phyloP scores from a whole-genome alignment of 1,284 basidiomycete genomes.

The Pterulicium gracile region DNA sequence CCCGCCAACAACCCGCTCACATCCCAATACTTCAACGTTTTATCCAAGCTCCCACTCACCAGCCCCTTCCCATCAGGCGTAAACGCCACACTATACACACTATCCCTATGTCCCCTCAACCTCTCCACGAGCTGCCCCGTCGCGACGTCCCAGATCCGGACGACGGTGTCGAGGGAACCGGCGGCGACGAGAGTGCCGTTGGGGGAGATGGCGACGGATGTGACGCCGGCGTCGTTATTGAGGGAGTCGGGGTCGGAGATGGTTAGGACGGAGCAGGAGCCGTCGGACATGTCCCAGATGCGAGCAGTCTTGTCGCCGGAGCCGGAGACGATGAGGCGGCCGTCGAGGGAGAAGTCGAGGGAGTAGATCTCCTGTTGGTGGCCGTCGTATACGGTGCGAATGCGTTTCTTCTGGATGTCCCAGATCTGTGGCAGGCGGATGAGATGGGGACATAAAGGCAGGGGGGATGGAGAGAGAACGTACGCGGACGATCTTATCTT shows the following conservation, averaged over 20 bases:
- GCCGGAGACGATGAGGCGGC: constrained; percentile 77
- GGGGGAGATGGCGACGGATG: constrained; percentile 71
- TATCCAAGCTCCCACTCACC: constrained; percentile 79
- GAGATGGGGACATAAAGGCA: constrained; percentile 4
- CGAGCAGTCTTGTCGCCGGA: constrained; percentile 86
- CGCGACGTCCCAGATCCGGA: constrained; percentile 79
- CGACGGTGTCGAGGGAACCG: constrained; percentile 75
- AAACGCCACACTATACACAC: constrained; percentile 83
- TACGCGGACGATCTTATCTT: constrained; percentile 76
- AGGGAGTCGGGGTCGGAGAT: constrained; percentile 45
- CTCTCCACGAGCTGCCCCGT: constrained; percentile 67
- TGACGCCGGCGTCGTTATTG: constrained; percentile 68
- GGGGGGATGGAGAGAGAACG: constrained; percentile 17
- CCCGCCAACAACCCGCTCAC: constrained; percentile 35
- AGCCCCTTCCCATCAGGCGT: constrained; percentile 75
- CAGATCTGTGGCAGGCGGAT: constrained; percentile 50
- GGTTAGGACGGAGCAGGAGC: constrained; percentile 45
- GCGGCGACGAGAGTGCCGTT: constrained; percentile 77
- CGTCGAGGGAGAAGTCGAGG: constrained; percentile 78
- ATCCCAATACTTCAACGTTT: constrained; percentile 86
- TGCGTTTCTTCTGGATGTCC: constrained; percentile 71
- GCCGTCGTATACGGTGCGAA: constrained; percentile 69
- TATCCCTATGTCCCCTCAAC: constrained; percentile 74
- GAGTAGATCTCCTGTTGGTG: constrained; percentile 91
- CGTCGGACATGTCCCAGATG: constrained; percentile 76